phyloP scores from a whole-genome alignment of 1,139 yeast genomes.

The Hyphopichia burtonii region DNA sequence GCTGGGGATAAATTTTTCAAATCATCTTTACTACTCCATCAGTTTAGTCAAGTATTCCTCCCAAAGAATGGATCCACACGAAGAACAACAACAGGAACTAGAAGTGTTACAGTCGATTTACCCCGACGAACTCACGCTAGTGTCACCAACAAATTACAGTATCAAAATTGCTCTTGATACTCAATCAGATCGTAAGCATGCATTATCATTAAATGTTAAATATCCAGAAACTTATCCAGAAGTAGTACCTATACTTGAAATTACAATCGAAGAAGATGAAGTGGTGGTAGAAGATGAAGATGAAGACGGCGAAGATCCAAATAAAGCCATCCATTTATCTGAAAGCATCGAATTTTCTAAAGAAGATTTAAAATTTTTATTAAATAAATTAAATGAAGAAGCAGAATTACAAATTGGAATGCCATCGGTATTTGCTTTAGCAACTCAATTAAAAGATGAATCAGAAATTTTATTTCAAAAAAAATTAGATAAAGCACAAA shows the following conservation, averaged over 20 bases:
- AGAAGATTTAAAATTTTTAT: slow-evolving; percentile 43
- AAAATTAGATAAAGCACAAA: slow-evolving; percentile 57
- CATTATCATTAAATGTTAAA: slow-evolving; percentile 52
- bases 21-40: no score
- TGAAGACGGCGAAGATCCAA: slow-evolving; percentile 44
- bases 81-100: slow-evolving; percentile 77
- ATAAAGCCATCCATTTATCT: slow-evolving; percentile 49
- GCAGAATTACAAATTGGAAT: slow-evolving; percentile 82
- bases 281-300: slow-evolving; percentile 45
- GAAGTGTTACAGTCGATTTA: slow-evolving; percentile 87
- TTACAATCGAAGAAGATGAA: slow-evolving; percentile 37
- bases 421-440: slow-evolving; percentile 81
- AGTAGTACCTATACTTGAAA: slow-evolving; percentile 54
- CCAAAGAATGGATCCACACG: slow-evolving; percentile 64
- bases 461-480: slow-evolving; percentile 65
- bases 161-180: slow-evolving; percentile 59
- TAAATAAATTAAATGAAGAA: slow-evolving; percentile 48
- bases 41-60: no score
- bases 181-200: slow-evolving; percentile 50
- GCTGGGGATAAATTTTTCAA: no score
- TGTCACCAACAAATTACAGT: slow-evolving; percentile 44
- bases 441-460: slow-evolving; percentile 73
- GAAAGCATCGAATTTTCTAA: slow-evolving; percentile 54
- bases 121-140: slow-evolving; percentile 73
- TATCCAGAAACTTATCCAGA: slow-evolving; percentile 76